Conservation (phyloP, 139 green algal genomes). For the Trebouxia sp. region DNA sequence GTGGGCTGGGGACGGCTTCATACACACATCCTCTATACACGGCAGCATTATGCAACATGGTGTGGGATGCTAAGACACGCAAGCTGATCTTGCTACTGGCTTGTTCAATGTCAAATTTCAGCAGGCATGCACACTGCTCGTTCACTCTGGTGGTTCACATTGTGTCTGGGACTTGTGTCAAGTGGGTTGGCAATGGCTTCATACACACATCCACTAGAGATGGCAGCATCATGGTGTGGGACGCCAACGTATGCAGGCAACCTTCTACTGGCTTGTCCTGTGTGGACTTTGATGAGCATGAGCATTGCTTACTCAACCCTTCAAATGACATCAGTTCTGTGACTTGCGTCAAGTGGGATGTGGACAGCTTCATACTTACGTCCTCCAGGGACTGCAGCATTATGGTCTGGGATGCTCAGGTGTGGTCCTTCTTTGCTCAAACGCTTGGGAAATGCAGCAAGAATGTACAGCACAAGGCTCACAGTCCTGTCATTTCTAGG, state of each 20-base stretch:
- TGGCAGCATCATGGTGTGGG: slow-evolving; percentile 89
- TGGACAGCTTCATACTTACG: slow-evolving; percentile 91
- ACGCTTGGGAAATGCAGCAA: too few relatives aligned
- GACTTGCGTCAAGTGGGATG: slow-evolving; percentile 88
- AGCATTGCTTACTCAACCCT: slow-evolving; percentile 56
- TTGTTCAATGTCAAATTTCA: too few relatives aligned
- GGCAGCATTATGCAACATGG: slow-evolving; percentile 84
- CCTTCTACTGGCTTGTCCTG: too few relatives aligned
- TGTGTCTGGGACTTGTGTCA: slow-evolving; percentile 75
- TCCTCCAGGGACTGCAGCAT: slow-evolving; percentile 83
- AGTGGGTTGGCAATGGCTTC: slow-evolving; percentile 92
- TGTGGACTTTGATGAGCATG: slow-evolving; percentile 33
- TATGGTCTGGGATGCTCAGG: slow-evolving; percentile 82
- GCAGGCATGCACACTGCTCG: too few relatives aligned
- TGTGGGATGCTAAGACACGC: slow-evolving; percentile 83
- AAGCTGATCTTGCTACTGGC: too few relatives aligned
- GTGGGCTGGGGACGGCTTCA: slow-evolving; percentile 92
- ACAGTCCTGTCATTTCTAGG: too few relatives aligned
- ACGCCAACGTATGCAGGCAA: slow-evolving; percentile 62
- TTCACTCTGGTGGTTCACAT: slow-evolving; percentile 69
- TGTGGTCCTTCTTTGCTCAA: too few relatives aligned
- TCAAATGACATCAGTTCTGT: slow-evolving; percentile 68
- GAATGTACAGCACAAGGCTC: too few relatives aligned
- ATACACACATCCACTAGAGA: slow-evolving; percentile 89
- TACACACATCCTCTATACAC: slow-evolving; percentile 86